Conservation (phyloP, 23 red algal species). For the Gracilaria gracilis region DNA sequence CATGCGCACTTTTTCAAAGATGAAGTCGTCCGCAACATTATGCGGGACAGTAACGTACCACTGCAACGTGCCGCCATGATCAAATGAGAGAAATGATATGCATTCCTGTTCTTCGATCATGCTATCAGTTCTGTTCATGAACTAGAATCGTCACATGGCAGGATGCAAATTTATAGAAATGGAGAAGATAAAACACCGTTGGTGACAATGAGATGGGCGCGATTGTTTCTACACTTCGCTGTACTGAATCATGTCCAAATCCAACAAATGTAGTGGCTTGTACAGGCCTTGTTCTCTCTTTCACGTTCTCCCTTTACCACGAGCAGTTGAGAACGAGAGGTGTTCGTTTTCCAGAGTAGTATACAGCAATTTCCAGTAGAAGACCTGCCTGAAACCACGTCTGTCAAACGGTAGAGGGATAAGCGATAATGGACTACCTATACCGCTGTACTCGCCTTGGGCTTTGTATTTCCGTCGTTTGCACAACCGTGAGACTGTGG, state of each 20-base stretch:
- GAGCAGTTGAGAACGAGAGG: too few species aligned
- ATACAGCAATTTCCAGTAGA: too few species aligned
- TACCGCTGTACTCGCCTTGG: too few species aligned
- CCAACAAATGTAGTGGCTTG: too few species aligned
- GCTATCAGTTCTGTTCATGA: background rate
- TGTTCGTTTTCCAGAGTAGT: too few species aligned
- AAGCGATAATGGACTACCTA: too few species aligned
- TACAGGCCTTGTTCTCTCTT: too few species aligned
- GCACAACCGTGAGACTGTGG: too few species aligned
- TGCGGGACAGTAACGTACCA: conserved; percentile 14
- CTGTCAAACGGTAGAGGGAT: too few species aligned
- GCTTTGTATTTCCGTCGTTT: too few species aligned
- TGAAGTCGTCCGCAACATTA: background rate
- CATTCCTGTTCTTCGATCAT: background rate
- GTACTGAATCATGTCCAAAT: background rate
- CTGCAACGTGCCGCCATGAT: background rate
- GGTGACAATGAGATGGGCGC: background rate
- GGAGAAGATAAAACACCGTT: background rate
- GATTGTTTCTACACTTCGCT: background rate
- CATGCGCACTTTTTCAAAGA: background rate
- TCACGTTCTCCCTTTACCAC: too few species aligned
- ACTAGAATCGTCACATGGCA: conserved; percentile 3
- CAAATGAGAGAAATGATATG: background rate
- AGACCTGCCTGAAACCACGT: too few species aligned
- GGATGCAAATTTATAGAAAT: background rate